Evolutionary conservation across 129 eudicot species (phyloP), one percentile per base, ranked within the genome.

Genomic region (Lactuca saligna): DNA sequence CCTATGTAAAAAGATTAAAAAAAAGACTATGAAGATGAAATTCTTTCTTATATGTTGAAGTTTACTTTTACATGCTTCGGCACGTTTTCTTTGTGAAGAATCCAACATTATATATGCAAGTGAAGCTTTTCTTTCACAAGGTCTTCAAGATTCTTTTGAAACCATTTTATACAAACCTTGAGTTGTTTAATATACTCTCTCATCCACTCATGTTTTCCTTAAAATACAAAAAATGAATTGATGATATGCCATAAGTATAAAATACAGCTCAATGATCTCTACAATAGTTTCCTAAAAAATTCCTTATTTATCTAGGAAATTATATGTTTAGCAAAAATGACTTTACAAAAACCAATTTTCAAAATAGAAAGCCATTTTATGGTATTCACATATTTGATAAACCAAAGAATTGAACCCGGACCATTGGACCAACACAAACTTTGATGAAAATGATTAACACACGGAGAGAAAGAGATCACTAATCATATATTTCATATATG

Each of bases 161-260:
- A 25, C 29, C 2, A 25, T 25, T 25, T 25, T 25, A 25, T 70
- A 41, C 91, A 85, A 32, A 73, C 57, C 79, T 83, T 80, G 41
- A 82, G 81, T 63, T 55, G 82, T 57, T 63, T 85, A 17, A 69
- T 73, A 56, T 76, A 71, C 39, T 73, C 81, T 10, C 25, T 35
- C 85, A 73, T 61, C 73, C 82, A 83, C 29, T 82, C 87, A 51
- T 68, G 69, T 59, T 83, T 80, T 1, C 72, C 78, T 84, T 83
- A 70, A 51, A 66, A 66, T 60, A 42, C 53, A 32, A 64, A 63
- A 39, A 7, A 63, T 13, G 41, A 25, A 25, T 25, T 25, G 29
- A 25, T 25, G 29, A 25, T 25, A 25, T 25, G 9, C 42, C 29
- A 37, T 25, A 25, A 25, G 29, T 25, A 25, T 25, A 25, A 25